phyloP scores from a whole-genome alignment of 139 green algal species.

The Parachlorella kessleri region DNA sequence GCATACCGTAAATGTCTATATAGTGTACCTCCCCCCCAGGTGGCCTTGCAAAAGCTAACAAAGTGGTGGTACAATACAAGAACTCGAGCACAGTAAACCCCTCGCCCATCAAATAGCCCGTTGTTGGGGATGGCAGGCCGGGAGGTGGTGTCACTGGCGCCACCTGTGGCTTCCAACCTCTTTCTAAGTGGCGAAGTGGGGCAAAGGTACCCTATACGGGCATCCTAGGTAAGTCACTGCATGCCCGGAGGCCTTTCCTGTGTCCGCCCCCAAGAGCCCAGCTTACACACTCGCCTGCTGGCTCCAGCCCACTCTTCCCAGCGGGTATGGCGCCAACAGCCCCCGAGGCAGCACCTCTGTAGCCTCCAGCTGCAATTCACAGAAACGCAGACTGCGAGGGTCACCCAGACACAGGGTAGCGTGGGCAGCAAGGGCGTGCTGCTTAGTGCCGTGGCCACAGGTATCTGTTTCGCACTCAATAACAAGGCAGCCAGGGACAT shows the following conservation, averaged over 20 bases:
- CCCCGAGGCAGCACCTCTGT: not conserved
- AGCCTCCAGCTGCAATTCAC: not conserved
- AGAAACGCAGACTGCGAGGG: not conserved
- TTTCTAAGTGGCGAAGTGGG: not conserved
- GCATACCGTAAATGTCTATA: too few relatives aligned
- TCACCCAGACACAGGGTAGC: not conserved
- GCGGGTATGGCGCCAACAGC: not conserved
- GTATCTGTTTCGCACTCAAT: not conserved
- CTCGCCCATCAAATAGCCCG: too few relatives aligned
- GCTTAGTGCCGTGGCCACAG: too few relatives aligned
- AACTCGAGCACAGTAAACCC: too few relatives aligned
- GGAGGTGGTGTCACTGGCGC: too few relatives aligned
- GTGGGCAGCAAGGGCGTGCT: not conserved
- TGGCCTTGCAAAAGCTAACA: too few relatives aligned
- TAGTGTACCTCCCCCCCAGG: too few relatives aligned
- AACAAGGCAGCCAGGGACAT: not conserved
- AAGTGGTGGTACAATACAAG: too few relatives aligned
- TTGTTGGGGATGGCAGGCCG: too few relatives aligned
- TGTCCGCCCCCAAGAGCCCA: not conserved
- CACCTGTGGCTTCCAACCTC: too few relatives aligned
- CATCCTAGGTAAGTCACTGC: too few relatives aligned
- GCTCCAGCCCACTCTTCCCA: not conserved
- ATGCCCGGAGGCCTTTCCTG: too few relatives aligned
- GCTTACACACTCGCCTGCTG: not conserved
- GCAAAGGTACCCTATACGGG: not conserved